phyloP scores from a whole-genome alignment of 805 yeast genomes.

The Zygosaccharomyces bisporus region DNA sequence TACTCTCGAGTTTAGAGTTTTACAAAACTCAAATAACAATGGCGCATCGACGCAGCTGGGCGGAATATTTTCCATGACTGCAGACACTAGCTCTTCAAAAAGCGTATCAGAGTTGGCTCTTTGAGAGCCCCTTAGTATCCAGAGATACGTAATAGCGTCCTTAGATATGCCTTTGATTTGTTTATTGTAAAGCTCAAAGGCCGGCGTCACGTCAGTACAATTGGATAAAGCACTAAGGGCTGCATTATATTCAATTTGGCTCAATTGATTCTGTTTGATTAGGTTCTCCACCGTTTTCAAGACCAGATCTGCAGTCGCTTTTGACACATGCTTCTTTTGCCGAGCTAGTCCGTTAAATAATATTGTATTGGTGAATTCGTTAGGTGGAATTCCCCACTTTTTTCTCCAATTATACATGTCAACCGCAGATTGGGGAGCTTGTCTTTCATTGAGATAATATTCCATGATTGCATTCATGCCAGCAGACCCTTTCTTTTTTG shows the following conservation, averaged over 20 bases:
- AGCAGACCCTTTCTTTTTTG: conserved; percentile 49
- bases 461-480: conserved; percentile 61
- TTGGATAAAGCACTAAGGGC: conserved; percentile 44
- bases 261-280: conserved; percentile 32
- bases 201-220: conserved; percentile 38
- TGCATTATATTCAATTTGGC: conserved; percentile 45
- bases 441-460: conserved; percentile 41
- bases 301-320: conserved; percentile 36
- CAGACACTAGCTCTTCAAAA: conserved; percentile 21
- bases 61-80: conserved; percentile 21
- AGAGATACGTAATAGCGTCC: conserved; percentile 27
- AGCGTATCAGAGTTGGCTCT: conserved; percentile 19
- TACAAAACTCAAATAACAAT: conserved; percentile 27
- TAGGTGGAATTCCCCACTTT: conserved; percentile 56
- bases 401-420: conserved; percentile 52
- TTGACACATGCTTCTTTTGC: conserved; percentile 31
- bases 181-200: conserved; percentile 40
- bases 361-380: conserved; percentile 47
- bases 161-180: conserved; percentile 17
- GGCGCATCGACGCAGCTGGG: conserved; percentile 21
- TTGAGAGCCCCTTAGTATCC: conserved; percentile 24
- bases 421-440: conserved; percentile 47
- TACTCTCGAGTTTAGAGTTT: conserved; percentile 19
- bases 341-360: conserved; percentile 45
- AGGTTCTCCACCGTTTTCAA: conserved; percentile 34